Conservation (phyloP, 345 rosid species). For the Psidium guajava region DNA sequence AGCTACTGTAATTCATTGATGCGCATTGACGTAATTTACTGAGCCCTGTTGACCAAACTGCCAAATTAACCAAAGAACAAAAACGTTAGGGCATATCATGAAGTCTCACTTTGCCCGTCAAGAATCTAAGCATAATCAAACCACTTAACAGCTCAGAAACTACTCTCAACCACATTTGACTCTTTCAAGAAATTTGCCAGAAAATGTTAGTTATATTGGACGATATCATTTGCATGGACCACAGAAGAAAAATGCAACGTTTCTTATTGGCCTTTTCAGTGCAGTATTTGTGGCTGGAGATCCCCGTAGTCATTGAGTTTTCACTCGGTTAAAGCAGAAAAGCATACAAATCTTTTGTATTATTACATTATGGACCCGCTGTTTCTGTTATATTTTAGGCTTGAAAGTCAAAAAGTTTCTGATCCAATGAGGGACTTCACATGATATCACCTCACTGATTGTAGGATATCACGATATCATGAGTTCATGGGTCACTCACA, state of each 20-base stretch:
- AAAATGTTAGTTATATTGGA: neutral
- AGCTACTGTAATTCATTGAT: neutral
- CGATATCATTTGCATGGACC: neutral
- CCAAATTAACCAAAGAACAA: neutral
- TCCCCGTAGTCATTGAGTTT: neutral
- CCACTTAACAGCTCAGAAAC: neutral
- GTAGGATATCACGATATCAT: neutral
- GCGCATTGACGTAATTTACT: conserved; percentile 30
- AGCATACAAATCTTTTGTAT: neutral
- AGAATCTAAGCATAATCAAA: neutral
- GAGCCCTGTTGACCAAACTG: conserved; percentile 41
- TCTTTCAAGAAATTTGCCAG: neutral
- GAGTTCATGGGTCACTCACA: neutral
- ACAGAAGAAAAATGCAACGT: neutral
- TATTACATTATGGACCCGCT: neutral
- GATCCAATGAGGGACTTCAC: neutral
- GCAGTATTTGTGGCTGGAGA: neutral
- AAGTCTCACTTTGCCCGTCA: neutral
- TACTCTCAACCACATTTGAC: neutral
- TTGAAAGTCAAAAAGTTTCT: neutral
- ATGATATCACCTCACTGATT: neutral
- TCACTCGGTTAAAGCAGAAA: neutral
- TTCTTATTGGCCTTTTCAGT: neutral
- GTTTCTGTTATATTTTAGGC: neutral
- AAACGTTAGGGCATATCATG: neutral